phyloP scores from a whole-genome alignment of 495 filamentous ascomycete genomes.

The Evansstolkia leycettana region DNA sequence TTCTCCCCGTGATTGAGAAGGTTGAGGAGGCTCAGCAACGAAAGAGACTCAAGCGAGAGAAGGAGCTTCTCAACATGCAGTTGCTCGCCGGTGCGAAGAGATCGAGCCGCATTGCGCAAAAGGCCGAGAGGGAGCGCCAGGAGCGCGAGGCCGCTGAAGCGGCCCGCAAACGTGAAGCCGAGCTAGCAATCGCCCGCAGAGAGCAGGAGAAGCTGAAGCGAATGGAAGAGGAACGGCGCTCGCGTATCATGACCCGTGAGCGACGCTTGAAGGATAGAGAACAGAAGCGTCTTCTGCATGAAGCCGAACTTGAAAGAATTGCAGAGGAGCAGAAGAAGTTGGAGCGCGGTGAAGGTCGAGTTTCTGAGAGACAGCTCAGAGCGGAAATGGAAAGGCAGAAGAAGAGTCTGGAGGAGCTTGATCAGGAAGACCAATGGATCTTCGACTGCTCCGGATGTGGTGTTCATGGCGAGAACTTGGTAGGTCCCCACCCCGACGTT shows the following conservation, averaged over 20 bases:
- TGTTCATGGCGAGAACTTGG: conserved; percentile 68
- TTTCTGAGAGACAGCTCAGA: conserved; percentile 68
- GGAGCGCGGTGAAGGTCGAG: conserved; percentile 47
- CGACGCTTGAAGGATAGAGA: conserved; percentile 75
- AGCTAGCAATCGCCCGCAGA: conserved; percentile 53
- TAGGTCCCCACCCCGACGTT: conserved; percentile 17
- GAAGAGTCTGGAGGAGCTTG: conserved; percentile 57
- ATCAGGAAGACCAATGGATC: conserved; percentile 76
- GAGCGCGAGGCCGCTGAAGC: conserved; percentile 62
- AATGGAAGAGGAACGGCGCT: conserved; percentile 65
- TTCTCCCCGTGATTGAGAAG: conserved; percentile 73
- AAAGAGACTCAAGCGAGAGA: conserved; percentile 57
- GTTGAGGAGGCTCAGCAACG: conserved; percentile 64
- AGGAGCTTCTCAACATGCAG: conserved; percentile 66
- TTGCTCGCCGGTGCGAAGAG: conserved; percentile 88
- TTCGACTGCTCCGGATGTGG: conserved; percentile 89
- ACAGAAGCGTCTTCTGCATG: conserved; percentile 62
- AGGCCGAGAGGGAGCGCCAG: conserved; percentile 62
- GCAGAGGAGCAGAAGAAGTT: conserved; percentile 64
- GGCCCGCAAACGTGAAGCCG: conserved; percentile 53
- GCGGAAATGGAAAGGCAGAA: conserved; percentile 66
- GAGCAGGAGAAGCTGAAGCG: conserved; percentile 55
- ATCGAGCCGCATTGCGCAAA: conserved; percentile 75
- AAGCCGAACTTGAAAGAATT: conserved; percentile 68
- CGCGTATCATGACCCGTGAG: conserved; percentile 73